Conservation (phyloP, 371 early-diverging fungal genomes). For the Mucor piriformis region DNA sequence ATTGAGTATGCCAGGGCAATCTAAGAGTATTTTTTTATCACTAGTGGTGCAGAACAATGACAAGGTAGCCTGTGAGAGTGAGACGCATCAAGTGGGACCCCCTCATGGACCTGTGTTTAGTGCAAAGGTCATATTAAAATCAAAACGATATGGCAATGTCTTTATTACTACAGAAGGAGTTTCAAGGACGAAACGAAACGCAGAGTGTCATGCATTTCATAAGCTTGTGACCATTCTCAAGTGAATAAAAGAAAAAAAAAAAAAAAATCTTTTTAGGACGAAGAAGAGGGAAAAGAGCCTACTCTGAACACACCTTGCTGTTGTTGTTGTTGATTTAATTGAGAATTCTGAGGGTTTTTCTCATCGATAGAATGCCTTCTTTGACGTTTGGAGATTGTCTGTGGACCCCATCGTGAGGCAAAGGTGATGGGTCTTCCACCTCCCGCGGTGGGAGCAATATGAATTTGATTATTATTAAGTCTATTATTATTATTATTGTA, state of each 20-base stretch:
- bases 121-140: not conserved
- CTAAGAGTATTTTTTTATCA: slow-evolving; percentile 12
- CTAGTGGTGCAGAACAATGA: slow-evolving; percentile 4
- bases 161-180: not conserved
- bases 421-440: slow-evolving; percentile 35
- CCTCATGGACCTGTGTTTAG: slow-evolving; percentile 8
- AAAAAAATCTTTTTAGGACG: not conserved
- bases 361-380: slow-evolving; percentile 40
- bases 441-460: slow-evolving; percentile 1
- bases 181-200: slow-evolving; percentile 10
- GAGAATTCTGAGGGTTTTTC: slow-evolving; percentile 11
- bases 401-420: slow-evolving; percentile 33
- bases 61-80: not conserved
- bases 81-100: slow-evolving; percentile 1
- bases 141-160: not conserved
- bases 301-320: slow-evolving; percentile 21
- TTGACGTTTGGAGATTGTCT: slow-evolving; percentile 38
- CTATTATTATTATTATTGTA: not conserved
- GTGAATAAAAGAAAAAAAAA: not conserved
- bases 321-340: slow-evolving; percentile 12
- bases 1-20: slow-evolving; percentile 2
- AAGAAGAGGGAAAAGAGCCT: slow-evolving; percentile 9
- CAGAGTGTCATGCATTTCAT: slow-evolving; percentile 8
- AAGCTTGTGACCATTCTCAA: not conserved
- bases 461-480: not conserved